phyloP scores from a whole-genome alignment of 148 eudicot species.

The Vaccinium macrocarpon region DNA sequence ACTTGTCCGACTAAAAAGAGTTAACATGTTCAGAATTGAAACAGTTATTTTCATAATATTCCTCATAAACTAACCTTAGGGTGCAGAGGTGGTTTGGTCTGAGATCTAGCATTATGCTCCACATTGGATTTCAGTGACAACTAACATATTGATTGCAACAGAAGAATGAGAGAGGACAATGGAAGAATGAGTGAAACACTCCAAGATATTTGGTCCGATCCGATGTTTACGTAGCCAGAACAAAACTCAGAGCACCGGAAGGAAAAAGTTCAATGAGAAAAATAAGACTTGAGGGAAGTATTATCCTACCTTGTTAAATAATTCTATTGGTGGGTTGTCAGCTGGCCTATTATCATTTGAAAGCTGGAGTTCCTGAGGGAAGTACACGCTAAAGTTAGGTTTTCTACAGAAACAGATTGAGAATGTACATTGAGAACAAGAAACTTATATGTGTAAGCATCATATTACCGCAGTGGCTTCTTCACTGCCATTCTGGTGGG shows the following conservation, averaged over 20 bases:
- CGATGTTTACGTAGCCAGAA: neutral
- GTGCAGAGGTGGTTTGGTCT: conserved; percentile 24
- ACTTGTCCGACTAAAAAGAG: neutral
- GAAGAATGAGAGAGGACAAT: neutral
- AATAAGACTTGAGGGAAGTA: neutral
- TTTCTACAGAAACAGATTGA: conserved; percentile 4
- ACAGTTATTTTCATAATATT: neutral
- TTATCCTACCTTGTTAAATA: conserved; percentile 53
- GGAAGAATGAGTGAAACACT: neutral
- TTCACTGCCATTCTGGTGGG: conserved; percentile 19
- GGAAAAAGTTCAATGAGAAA: neutral
- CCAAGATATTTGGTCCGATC: neutral
- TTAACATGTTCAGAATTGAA: neutral
- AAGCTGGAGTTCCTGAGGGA: conserved; percentile 43
- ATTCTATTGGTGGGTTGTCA: conserved; percentile 45
- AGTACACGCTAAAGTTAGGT: neutral
- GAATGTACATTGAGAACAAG: neutral
- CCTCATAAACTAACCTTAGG: conserved; percentile 35
- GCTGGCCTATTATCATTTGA: conserved; percentile 23
- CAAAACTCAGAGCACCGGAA: neutral
- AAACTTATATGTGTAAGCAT: neutral
- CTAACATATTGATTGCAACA: conserved; percentile 30
- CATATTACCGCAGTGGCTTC: conserved; percentile 28
- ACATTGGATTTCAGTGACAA: conserved; percentile 47
- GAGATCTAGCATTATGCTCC: conserved; percentile 18